Conservation (phyloP, 2,329 filamentous ascomycete genomes). For the Cladosporium colombiae region DNA sequence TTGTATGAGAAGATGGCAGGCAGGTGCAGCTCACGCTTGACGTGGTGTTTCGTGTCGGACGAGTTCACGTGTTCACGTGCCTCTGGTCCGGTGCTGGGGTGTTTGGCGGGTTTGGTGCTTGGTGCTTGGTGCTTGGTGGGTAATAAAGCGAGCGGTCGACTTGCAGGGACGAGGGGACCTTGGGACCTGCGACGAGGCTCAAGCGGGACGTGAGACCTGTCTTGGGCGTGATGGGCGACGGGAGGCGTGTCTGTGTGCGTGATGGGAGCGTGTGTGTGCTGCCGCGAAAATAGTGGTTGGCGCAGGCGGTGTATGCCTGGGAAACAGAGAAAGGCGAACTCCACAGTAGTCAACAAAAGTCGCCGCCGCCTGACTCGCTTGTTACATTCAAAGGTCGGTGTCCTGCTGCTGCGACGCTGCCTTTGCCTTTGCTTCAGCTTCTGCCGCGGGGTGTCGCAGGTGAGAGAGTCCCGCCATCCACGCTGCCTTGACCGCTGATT, state of each 20-base stretch:
- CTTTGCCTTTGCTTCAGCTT: not conserved
- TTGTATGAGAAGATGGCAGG: not conserved
- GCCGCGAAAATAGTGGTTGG: not conserved
- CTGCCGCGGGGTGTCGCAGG: not conserved
- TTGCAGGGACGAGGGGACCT: not conserved
- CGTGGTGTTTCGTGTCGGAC: constrained; percentile 5
- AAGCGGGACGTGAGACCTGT: constrained; percentile 5
- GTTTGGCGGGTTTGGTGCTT: not conserved
- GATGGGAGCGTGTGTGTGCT: not conserved
- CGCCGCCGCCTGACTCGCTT: constrained; percentile 5
- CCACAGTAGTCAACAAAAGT: constrained; percentile 12
- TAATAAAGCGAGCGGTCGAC: not conserved
- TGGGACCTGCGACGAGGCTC: not conserved
- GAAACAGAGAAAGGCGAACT: not conserved
- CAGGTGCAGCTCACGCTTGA: constrained; percentile 7
- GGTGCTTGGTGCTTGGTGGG: too few relatives aligned
- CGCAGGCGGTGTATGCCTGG: constrained; percentile 2
- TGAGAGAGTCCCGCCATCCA: not conserved
- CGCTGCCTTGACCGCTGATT: not conserved
- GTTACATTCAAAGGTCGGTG: constrained; percentile 6
- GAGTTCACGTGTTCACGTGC: constrained; percentile 9
- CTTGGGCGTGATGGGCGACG: not conserved
- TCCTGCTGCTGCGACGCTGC: not conserved
- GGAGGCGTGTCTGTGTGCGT: not conserved
- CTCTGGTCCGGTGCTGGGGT: not conserved